phyloP scores from a whole-genome alignment of 768 basidiomycete genomes.

The Xerocomus brunneocitrinus region DNA sequence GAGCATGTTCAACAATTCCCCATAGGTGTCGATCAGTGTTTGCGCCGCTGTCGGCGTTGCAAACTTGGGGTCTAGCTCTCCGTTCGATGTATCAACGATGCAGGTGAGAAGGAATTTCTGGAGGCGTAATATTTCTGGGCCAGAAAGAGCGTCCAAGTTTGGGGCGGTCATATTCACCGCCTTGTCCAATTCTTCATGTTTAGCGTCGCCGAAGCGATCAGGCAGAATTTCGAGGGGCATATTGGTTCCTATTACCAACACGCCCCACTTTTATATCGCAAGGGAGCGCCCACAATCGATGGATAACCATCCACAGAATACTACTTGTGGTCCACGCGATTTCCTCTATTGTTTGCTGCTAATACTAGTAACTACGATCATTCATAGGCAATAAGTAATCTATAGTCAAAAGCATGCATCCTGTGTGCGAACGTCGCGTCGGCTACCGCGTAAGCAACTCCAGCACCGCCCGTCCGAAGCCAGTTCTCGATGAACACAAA shows the following conservation, averaged over 20 bases:
- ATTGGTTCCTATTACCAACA: neutral
- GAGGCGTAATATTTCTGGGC: too few species aligned
- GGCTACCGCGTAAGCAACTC: too few species aligned
- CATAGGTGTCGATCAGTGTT: neutral
- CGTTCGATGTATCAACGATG: neutral
- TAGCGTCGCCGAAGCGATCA: neutral
- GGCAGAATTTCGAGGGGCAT: neutral
- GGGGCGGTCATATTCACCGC: neutral
- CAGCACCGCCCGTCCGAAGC: too few species aligned
- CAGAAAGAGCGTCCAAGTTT: neutral
- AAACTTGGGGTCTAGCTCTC: neutral
- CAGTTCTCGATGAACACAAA: too few species aligned
- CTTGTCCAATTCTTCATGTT: neutral
- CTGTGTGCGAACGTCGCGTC: too few species aligned
- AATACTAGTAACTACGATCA: too few species aligned
- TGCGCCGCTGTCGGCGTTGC: neutral
- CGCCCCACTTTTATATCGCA: neutral
- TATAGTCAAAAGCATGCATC: too few species aligned
- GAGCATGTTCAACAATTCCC: neutral
- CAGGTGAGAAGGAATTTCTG: neutral
- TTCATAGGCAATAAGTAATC: too few species aligned
- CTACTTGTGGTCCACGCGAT: too few species aligned
- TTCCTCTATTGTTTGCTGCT: too few species aligned
- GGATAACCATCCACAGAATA: too few species aligned
- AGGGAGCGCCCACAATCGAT: neutral